phyloP scores from a whole-genome alignment of 305 asterid species.

The Fraxinus platypoda region DNA sequence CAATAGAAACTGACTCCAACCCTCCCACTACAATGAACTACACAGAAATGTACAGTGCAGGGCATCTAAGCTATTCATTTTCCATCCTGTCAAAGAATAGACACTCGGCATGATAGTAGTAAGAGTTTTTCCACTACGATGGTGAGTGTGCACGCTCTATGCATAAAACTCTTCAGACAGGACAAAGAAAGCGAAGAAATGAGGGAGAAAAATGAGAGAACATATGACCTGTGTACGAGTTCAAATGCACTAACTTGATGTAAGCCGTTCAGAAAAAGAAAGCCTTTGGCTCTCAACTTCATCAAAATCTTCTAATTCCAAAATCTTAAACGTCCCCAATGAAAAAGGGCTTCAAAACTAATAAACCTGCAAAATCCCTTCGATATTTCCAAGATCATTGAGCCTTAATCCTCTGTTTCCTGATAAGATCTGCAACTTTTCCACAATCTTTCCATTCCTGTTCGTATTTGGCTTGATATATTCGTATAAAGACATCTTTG shows the following conservation, averaged over 20 bases:
- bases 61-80: too few relatives aligned
- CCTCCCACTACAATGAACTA: background rate
- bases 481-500: conserved; percentile 65
- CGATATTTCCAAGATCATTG: conserved; percentile 7
- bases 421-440: conserved; percentile 31
- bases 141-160: background rate
- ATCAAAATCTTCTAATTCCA: background rate
- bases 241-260: background rate
- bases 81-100: too few relatives aligned
- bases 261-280: background rate
- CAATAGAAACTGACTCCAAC: background rate
- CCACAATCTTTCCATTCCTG: conserved; percentile 65
- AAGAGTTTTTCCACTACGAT: background rate
- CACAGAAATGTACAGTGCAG: background rate
- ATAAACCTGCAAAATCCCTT: background rate
- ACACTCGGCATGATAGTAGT: too few relatives aligned
- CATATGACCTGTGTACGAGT: background rate
- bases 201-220: background rate
- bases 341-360: background rate
- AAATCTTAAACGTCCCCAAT: background rate
- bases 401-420: conserved; percentile 28
- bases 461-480: conserved; percentile 68
- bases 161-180: background rate
- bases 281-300: background rate
- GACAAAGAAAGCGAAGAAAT: background rate